Evolutionary conservation across 2,329 filamentous ascomycete species (phyloP).

Genomic region (Remersonia thermophila): DNA sequence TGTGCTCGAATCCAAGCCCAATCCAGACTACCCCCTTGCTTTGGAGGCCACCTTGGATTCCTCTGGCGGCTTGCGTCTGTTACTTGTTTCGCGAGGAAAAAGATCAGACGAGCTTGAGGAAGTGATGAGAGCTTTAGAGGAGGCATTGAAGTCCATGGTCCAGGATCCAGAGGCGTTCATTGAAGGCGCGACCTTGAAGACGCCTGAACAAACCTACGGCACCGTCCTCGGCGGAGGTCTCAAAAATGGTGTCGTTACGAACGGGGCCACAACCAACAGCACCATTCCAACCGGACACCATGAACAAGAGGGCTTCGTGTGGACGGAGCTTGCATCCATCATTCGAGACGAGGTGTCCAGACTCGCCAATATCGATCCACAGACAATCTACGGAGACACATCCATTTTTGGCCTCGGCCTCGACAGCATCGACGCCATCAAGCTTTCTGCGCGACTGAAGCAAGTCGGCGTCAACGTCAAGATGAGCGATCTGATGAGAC

Average conservation of each 20-base stretch:
- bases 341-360: slow-evolving; percentile 52
- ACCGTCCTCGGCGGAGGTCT: too few species aligned
- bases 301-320: slow-evolving; percentile 33
- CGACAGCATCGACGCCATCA: slow-evolving; percentile 87
- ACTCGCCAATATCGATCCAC: slow-evolving; percentile 42
- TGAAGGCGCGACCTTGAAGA: too few species aligned
- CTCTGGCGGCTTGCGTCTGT: slow-evolving; percentile 38
- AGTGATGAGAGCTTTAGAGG: slow-evolving; percentile 30
- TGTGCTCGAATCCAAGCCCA: slow-evolving; percentile 32
- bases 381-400: slow-evolving; percentile 43
- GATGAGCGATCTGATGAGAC: slow-evolving; percentile 66
- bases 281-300: neutral
- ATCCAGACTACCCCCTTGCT: slow-evolving; percentile 63
- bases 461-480: slow-evolving; percentile 46
- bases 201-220: too few species aligned
- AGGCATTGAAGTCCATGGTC: slow-evolving; percentile 18
- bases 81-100: slow-evolving; percentile 44
- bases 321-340: slow-evolving; percentile 39
- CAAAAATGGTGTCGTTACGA: too few species aligned
- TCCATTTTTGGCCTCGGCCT: slow-evolving; percentile 73
- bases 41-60: slow-evolving; percentile 53
- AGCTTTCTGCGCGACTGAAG: slow-evolving; percentile 61
- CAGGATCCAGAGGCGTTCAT: slow-evolving; percentile 7
- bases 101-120: slow-evolving; percentile 16
- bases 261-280: neutral